phyloP scores from a whole-genome alignment of 2,329 filamentous ascomycete genomes.

The Verticillium tricorpus region DNA sequence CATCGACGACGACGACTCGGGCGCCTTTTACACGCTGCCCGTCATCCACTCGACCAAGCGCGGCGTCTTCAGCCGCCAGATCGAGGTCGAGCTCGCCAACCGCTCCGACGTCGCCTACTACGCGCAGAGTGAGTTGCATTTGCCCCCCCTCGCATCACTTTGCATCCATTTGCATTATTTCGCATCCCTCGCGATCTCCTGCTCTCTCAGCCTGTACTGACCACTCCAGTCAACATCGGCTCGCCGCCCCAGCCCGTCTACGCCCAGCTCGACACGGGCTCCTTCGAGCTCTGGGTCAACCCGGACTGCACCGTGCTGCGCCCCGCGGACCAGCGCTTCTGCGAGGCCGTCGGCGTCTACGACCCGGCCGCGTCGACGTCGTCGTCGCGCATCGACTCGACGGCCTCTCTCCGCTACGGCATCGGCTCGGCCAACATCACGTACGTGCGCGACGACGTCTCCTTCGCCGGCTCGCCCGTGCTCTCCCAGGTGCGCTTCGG shows the following conservation, averaged over 20 bases:
- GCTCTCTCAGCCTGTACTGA: slow-evolving; percentile 1
- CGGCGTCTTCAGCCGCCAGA: slow-evolving; percentile 32
- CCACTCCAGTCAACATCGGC: slow-evolving; percentile 38
- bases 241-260: slow-evolving; percentile 48
- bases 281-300: slow-evolving; percentile 61
- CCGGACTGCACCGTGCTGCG: slow-evolving; percentile 47
- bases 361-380: slow-evolving; percentile 36
- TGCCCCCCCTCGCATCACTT: neutral
- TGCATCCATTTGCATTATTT: too few relatives aligned
- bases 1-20: slow-evolving; percentile 7
- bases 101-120: slow-evolving; percentile 52
- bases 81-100: slow-evolving; percentile 42
- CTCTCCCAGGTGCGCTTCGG: slow-evolving; percentile 59
- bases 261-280: slow-evolving; percentile 55
- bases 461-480: slow-evolving; percentile 33
- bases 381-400: slow-evolving; percentile 22
- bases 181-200: neutral
- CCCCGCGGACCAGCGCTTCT: slow-evolving; percentile 37
- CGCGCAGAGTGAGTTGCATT: slow-evolving; percentile 33
- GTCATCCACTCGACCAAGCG: slow-evolving; percentile 23
- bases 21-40: slow-evolving; percentile 21
- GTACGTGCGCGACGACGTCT: slow-evolving; percentile 44
- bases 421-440: slow-evolving; percentile 46
- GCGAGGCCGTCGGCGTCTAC: slow-evolving; percentile 40
- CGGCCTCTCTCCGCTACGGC: slow-evolving; percentile 42